Base-by-base conservation (phyloP, 1,284 basidiomycete species). In the Ceratobasidium sp. region DNA sequence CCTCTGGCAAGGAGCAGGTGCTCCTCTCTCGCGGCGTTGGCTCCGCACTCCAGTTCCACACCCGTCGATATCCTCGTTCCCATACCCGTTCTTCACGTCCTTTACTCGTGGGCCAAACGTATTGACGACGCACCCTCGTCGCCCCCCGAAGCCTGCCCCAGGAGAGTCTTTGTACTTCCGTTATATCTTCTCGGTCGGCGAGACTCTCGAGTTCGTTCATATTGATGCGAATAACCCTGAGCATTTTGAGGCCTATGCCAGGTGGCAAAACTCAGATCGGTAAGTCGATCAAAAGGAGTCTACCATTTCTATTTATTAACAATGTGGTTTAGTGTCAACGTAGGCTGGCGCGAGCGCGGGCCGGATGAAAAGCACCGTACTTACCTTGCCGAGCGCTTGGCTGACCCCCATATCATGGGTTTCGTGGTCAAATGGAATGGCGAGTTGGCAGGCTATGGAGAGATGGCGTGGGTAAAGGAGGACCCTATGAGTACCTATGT, bases 1-100 rank as follows among this genome's bases (percentile, higher is more conserved):
- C 1, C 87, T 88, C 79, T 88, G 86, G 86, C 86, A 87, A 76
- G 87, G 83, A 8, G 86, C 85, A 1, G 86, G 86, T 13, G 84
- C 82, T 1, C 84, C 80, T 72, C 82, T 83, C 73, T 30, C 76
- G 2, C 79, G 80, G 30, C 80, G 82, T 35, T 87, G 85, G 86
- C 76, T 87, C 7, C 80, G 80, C 28, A 78, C 78, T 1, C 76
- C 78, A 4, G 66, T 73, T 47, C 77, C 80, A 16, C 41, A 55
- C 5, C 67, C 78, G 30, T 75, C 79, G 3, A 59, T 71, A 23
- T 75, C 80, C 0, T 76, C 79, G 23, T 66, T 66, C 47, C 63
- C 47, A 8, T 84, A 86, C 77, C 86, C 87, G 0, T 78, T 74
- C 62, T 77, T 83, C 2, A 80, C 80, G 21, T 80, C 83, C 0